Percentiles rank a stretch among this genome's conserved stretches.
Conservation (phyloP, 495 filamentous ascomycete genomes). For the Cercophora scortea region DNA sequence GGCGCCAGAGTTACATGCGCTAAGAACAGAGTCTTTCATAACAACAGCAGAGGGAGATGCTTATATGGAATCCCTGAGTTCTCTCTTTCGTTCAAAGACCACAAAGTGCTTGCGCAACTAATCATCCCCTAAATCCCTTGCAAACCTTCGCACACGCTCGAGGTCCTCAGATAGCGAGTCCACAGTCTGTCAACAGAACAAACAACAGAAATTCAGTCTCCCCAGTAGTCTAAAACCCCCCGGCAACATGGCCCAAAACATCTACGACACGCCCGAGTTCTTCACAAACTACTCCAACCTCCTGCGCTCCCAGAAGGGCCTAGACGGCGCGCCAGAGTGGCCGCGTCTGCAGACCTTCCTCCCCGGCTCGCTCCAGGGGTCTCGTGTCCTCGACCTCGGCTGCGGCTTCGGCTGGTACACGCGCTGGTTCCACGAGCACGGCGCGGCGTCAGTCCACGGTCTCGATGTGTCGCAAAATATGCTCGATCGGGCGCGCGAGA, state of each 20-base stretch:
- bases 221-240: not conserved
- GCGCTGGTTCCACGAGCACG: slow-evolving; percentile 22
- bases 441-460: slow-evolving; percentile 19
- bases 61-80: no score
- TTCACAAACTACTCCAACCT: slow-evolving; percentile 25
- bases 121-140: no score
- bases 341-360: slow-evolving; percentile 20
- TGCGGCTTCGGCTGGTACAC: slow-evolving; percentile 33
- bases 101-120: no score
- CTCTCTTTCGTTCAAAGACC: no score
- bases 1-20: no score
- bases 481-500: slow-evolving; percentile 20
- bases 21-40: no score
- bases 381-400: slow-evolving; percentile 26
- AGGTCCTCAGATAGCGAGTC: no score
- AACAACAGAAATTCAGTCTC: no score
- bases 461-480: slow-evolving; percentile 32
- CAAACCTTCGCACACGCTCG: no score
- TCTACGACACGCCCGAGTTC: not conserved
- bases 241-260: not conserved
- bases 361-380: slow-evolving; percentile 13
- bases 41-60: no score
- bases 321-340: slow-evolving; percentile 27
- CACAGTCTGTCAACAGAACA: no score
- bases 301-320: slow-evolving; percentile 17